These are phyloP conservation scores for Posidonia australis DNA, from an alignment of 106 monocot species.

Conservation along the genomic window DNA sequence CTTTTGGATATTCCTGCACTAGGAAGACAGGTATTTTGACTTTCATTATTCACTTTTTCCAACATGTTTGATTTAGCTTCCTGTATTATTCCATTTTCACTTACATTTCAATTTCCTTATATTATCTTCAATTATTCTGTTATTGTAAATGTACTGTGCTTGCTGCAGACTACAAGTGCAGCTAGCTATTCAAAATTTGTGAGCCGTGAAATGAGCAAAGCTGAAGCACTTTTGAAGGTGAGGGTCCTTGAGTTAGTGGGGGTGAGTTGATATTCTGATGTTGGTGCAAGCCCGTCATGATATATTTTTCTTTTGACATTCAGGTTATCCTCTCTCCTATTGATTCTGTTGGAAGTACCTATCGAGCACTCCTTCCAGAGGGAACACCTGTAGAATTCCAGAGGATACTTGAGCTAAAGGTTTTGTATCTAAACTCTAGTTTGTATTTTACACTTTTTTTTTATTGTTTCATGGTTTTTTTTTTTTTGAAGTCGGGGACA, in stretches of 20 bases:
- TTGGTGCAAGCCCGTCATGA: background rate
- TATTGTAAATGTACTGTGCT: background rate
- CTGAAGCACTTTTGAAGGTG: conserved; percentile 96
- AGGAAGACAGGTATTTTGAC: conserved; percentile 66
- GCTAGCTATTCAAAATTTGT: conserved; percentile 85
- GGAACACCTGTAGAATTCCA: conserved; percentile 82
- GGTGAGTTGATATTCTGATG: background rate
- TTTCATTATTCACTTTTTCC: background rate
- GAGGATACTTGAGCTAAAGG: conserved; percentile 96
- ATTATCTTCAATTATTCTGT: background rate
- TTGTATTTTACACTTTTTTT: background rate
- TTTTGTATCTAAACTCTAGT: conserved; percentile 4
- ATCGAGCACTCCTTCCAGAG: conserved; percentile 92
- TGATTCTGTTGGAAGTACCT: conserved; percentile 91
- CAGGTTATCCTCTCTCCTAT: conserved; percentile 97
- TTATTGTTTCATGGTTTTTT: too few species aligned
- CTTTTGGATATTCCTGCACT: conserved; percentile 82
- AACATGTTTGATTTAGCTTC: background rate
- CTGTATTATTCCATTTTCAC: background rate
- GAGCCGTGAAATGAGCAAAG: conserved; percentile 97
- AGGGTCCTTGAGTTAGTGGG: background rate
- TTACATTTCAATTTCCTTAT: background rate
- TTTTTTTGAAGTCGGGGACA: background rate
- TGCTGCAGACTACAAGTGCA: conserved; percentile 51
- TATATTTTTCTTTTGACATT: background rate